Evolutionary conservation across 441 rosid species (phyloP), one percentile per base, ranked within the genome.

Genomic region (Brassica balearica): DNA sequence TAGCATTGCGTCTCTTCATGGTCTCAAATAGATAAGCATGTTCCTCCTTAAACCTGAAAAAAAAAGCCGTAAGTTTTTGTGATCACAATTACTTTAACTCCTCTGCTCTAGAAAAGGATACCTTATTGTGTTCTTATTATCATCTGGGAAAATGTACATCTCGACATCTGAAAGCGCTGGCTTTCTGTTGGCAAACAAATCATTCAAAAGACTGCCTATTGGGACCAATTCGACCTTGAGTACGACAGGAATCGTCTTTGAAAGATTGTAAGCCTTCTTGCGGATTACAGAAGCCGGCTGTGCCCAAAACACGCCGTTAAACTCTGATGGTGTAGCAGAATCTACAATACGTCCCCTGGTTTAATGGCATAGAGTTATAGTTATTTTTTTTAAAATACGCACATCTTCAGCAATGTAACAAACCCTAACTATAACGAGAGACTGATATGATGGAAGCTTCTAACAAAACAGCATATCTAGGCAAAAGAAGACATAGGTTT

Each of bases 341-440:
- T 80, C 84, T 51, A 51, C 46, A 76, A 91, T 89, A 80, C 84
- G 81, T 67, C 94, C 98, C 73, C 97, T 93, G 80, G 32, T 77
- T 82, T 58, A 75, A 63, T 43, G 17, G 38, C 61, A 72, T 62
- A 69, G 34, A 73, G 73, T 72, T 32, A 41, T 15, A 55, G 23
- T 62, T 69, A 65, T 48, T 38, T 38, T 4, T 1, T 27, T 27
- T 3, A 3, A 12, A 23, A 29, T 11, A 67, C 67, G 58, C 65
- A 65, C 61, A 78, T 72, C 34, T 48, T 72, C 73, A 72, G 63
- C n/a, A 34, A 64, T 71, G 59, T 43, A 60, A 72, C 63, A 72
- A 46, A 9, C 36, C 68, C 60, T 58, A 66, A 53, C 56, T 6
- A 66, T 8, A 34, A 55, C 5, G 19, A 38, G 41, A 10, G 66